Base-by-base conservation (phyloP, 805 yeast species). In the Candida insectorum region DNA sequence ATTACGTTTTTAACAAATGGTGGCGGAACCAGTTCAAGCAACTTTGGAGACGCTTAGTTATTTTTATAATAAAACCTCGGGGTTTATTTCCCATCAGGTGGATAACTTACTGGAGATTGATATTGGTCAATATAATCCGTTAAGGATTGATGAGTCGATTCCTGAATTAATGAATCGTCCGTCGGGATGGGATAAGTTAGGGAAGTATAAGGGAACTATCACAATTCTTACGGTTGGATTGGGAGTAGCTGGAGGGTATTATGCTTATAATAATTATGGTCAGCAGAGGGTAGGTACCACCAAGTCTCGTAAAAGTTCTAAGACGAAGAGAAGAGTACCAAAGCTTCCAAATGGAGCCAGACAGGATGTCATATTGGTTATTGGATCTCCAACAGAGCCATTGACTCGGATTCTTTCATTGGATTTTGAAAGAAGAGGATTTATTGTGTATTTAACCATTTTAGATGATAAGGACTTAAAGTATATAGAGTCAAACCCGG, bases 351-450 rank as follows among this genome's bases (percentile, higher is more conserved):
- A 79, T 40, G 93, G 95, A 2, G 83, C 85, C 3, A 62, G 96
- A 31, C 70, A 72, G 39, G 93, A 85, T 46, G 91, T 84, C 6
- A 75, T 86, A 3, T 61, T 87, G 14, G 61, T 86, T 4, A 70
- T 85, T 4, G 95, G 95, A 1, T 79, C 87, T 1, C 88, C 89
- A 2, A 67, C 76, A 2, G 91, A 84, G 41, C 86, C 87, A 1
- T 60, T 85, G 36, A 77, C 86, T 1, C 69, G 85, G 37, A 66
- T 79, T 32, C 60, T 86, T 19, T 85, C 88, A 1, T 68, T 74
- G 36, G 95, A 86, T 52, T 69, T 86, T 42, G 88, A 85, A 43
- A 71, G 72, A 28, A 65, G 95, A 34, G 95, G 95, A 1, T 85
- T 83, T 51, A 81, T 87, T 20, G 88, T 87, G 3, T 86, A 81